These are phyloP conservation scores for Termitomyces heimii DNA, from an alignment of 768 basidiomycete genomes.

Conservation along the genomic window DNA sequence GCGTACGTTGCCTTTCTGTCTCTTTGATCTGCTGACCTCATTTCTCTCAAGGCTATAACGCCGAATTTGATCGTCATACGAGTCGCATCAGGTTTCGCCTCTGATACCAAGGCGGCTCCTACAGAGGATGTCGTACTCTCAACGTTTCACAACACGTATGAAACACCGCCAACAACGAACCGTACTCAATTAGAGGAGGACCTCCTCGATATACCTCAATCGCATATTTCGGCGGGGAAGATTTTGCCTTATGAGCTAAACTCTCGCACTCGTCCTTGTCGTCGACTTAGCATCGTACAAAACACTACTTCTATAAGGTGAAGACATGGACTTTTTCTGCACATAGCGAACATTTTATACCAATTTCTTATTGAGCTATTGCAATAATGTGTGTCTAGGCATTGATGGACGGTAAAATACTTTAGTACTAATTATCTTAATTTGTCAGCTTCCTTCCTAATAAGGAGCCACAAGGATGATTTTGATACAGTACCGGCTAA, in stretches of 20 bases:
- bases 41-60: neutral
- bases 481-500: no score
- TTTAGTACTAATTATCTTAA: neutral
- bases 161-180: neutral
- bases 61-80: neutral
- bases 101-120: neutral
- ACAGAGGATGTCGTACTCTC: neutral
- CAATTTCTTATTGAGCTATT: neutral
- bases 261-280: neutral
- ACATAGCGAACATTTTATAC: neutral
- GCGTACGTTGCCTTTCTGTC: slow-evolving; percentile 11
- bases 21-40: neutral
- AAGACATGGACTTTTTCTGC: neutral
- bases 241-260: neutral
- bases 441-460: no score
- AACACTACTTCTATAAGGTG: neutral
- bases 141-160: neutral
- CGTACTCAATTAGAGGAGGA: neutral
- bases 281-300: neutral
- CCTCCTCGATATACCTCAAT: neutral
- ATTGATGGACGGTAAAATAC: neutral
- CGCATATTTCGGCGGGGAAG: neutral
- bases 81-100: neutral
- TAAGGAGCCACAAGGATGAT: no score
- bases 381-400: neutral